Base-by-base conservation (phyloP, 108 stramenopile species). In the Epithemia pelagica region DNA sequence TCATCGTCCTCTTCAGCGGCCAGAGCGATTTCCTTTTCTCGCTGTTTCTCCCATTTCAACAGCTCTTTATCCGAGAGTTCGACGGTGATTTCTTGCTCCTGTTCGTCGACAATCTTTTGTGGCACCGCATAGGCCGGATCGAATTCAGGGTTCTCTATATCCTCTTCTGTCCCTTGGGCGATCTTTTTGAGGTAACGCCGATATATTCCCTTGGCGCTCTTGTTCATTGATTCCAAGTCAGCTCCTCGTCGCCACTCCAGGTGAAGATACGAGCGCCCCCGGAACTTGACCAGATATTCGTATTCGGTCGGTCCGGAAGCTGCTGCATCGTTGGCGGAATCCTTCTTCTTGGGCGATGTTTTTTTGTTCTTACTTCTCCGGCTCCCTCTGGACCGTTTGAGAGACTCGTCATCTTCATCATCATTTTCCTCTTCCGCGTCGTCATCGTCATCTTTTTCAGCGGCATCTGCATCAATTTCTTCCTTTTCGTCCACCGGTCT, bases 221-320 rank as follows among this genome's bases (percentile, higher is more conserved):
- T 88, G 72, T 83, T 86, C 90, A 92, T 92, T 59, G 77, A 82
- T 68, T 92, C 91, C 33, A 96, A 62, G 61, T 95, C 92, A 15
- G 82, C 80, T 2, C 91, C 92, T 3, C 84, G 72, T 56, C 88
- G 87, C 91, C 93, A 95, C 56, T 87, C 82, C 46, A 95, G 78
- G 68, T 96, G 96, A 30, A 94, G 77, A 78, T 97, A 95, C 0
- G 95, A 95, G 7, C 85, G 78, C 46, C 94, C 94, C 77, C 91
- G 94, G 86, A 89, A 98, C 69, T 98, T 98, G 64, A 98, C 77
- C 22, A 96, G 78, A 72, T 95, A 98, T 66, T 98, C 97, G 74
- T 93, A 96, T 69, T 96, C 92, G 66, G 90, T 78, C 20, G 74
- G 28, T 2, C 63, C 63, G 1, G 74, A 32, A 21, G 67, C 67